phyloP scores from a whole-genome alignment of 2,329 filamentous ascomycete species.

The Teratosphaeria nubilosa region DNA sequence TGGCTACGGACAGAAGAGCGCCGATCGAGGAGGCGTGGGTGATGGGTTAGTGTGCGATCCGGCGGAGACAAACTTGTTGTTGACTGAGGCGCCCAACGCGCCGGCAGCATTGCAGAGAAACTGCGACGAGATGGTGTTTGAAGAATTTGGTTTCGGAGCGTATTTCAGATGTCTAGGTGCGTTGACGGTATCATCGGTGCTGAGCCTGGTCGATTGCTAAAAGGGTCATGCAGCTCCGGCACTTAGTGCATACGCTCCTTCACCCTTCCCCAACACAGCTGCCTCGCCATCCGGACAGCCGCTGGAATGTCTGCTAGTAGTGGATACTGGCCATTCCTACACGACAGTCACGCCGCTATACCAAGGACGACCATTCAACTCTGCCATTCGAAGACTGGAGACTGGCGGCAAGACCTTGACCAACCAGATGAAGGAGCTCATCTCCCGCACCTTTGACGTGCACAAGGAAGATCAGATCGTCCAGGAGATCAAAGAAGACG shows the following conservation, averaged over 20 bases:
- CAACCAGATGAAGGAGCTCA: conserved; percentile 80
- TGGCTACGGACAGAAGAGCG: conserved; percentile 33
- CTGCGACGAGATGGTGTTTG: conserved; percentile 93
- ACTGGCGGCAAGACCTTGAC: conserved; percentile 88
- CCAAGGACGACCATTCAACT: conserved; percentile 67
- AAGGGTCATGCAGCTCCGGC: conserved; percentile 9
- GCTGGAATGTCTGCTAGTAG: conserved; percentile 71
- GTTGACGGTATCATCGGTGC: neutral
- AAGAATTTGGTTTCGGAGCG: conserved; percentile 86
- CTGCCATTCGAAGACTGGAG: conserved; percentile 73
- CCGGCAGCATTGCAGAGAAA: conserved; percentile 74
- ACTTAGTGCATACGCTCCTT: conserved; percentile 19
- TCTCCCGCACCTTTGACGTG: conserved; percentile 93
- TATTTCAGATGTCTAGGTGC: conserved; percentile 51
- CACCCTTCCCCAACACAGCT: conserved; percentile 27
- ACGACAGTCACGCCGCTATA: conserved; percentile 84
- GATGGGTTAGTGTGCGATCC: conserved; percentile 52
- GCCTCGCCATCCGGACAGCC: conserved; percentile 33
- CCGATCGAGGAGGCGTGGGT: neutral
- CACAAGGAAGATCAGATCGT: conserved; percentile 87
- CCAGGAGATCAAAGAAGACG: conserved; percentile 89
- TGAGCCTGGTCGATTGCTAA: neutral
- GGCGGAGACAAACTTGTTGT: conserved; percentile 67
- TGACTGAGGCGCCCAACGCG: conserved; percentile 78
- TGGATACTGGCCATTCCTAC: conserved; percentile 88